phyloP scores from a whole-genome alignment of 306 rosid genomes.

The Corylus americana region DNA sequence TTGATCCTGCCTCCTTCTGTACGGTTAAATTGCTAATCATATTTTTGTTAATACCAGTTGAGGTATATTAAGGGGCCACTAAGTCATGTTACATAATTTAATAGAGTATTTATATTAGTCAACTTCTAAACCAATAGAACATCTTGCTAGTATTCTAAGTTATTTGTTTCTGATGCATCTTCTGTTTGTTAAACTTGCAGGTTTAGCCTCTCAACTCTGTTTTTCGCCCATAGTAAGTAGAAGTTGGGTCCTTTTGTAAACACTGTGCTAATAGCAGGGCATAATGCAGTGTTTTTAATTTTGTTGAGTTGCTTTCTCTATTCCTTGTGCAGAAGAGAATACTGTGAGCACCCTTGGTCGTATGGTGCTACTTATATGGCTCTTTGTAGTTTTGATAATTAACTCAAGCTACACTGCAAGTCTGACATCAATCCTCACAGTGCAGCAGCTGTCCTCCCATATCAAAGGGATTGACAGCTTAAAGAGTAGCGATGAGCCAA shows the following conservation, averaged over 20 bases:
- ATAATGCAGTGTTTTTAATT: slow-evolving; percentile 13
- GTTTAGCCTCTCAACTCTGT: slow-evolving; percentile 95
- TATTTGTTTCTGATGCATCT: slow-evolving; percentile 22
- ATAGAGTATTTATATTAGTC: background rate
- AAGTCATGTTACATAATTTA: background rate
- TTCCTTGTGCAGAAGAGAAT: slow-evolving; percentile 76
- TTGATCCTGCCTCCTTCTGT: background rate
- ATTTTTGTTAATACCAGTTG: background rate
- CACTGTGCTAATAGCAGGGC: slow-evolving; percentile 24
- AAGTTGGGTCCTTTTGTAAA: slow-evolving; percentile 14
- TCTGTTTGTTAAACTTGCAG: slow-evolving; percentile 60
- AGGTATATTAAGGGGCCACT: background rate
- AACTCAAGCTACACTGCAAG: slow-evolving; percentile 99
- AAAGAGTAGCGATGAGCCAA: slow-evolving; percentile 57
- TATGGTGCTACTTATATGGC: slow-evolving; percentile 78
- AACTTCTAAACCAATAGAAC: background rate
- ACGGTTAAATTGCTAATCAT: background rate
- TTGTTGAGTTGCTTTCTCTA: slow-evolving; percentile 20
- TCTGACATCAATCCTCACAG: slow-evolving; percentile 95
- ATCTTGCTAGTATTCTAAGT: background rate
- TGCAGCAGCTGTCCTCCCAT: slow-evolving; percentile 75
- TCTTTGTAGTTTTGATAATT: slow-evolving; percentile 92
- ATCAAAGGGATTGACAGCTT: slow-evolving; percentile 80
- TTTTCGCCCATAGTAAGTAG: slow-evolving; percentile 92
- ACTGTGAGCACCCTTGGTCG: slow-evolving; percentile 92